Evolutionary conservation across 1,139 yeast species (phyloP), one percentile per base, ranked within the genome.

Genomic region (Taiozyma sp.): DNA sequence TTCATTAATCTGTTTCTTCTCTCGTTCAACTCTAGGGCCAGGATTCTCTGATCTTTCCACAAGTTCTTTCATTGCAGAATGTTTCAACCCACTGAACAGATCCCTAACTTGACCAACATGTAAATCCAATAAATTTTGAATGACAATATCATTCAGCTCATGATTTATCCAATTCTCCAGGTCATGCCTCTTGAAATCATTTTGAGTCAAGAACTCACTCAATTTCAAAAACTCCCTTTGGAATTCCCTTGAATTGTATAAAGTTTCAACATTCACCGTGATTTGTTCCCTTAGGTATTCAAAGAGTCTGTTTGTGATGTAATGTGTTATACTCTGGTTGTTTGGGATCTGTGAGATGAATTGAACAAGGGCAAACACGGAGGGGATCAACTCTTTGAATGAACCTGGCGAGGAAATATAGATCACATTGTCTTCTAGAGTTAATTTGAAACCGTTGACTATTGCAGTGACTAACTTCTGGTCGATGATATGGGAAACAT

Each of bases 151-250:
- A 40, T 55, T 47, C 26, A 61, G 46, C 10, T 60, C 63, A 13
- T 46, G 41, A 5, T 55, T 42, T 13, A 60, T 57, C 63, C 63
- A 61, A 10, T 48, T 54, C n/a, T 46, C 45, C 24, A 60, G 42
- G 39, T 56, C 53, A 29, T 51, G 49, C 44, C 62, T 55, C 29
- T 50, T 57, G 46, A 59, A 56, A 6, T 52, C 51, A 26, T 47
- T 43, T 3, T 48, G 26, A 8, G 43, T 41, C 24, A 61, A 47
- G 40, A 56, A 53, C 3, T 49, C 45, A 35, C 56, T 56, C 28
- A 61, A 46, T 30, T 56, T 46, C 2, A 53, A 42, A 29, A 61
- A 54, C 10, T 45, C 41, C 2, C 16, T 21, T 47, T 53, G 55
- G 3, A 56, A 40, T 13, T 41, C 50, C 2, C 44, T 29, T 29